Evolutionary conservation across 2,329 filamentous ascomycete species (phyloP), one percentile per base, ranked within the genome.

Genomic region (Paraphoma sp.): DNA sequence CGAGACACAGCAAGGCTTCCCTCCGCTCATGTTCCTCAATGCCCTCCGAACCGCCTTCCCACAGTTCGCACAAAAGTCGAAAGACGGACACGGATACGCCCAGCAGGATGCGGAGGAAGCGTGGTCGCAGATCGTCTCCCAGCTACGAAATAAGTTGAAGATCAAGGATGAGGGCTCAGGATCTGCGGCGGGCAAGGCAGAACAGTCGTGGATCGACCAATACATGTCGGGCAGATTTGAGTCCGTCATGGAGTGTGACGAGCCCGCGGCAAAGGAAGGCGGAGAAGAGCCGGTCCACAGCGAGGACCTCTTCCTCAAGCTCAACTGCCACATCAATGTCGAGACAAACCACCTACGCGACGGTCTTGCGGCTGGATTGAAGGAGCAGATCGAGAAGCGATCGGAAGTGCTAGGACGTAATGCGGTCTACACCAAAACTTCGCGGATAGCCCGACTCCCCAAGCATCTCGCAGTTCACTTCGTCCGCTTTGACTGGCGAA

Each of bases 41-140:
- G 86, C 92, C 4, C 84, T 99, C 14, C 89, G 94, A 58, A 83
- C 83, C 29, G 84, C 88, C 0, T 97, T 92, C 72, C 95, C 95
- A 9, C 95, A 98, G 73, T 99, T 99, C 73, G 93, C 92, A 10
- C 93, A 99, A 79, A 89, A 87, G 70, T 87, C 92, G 53, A 93
- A 91, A 75, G 89, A 89, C 31, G 91, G 92, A 18, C 84, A 89
- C 55, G 93, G 91, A 6, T 98, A 89, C 72, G 93, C 95, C n/a
- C 95, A 99, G 78, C 95, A 99, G 79, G 95, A 99, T 80, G 95
- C 95, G 1, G 95, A 99, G 77, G 95, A 99, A 78, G 95, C 94
- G 45, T 99, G 94, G 93, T 95, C 94, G 17, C 94, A 98, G 74
- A 96, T 99, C 59, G 81, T 99, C 6, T 87, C 90, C 44, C 91